phyloP scores from a whole-genome alignment of 2,329 filamentous ascomycete species.

The Aspergillus carbonarius region DNA sequence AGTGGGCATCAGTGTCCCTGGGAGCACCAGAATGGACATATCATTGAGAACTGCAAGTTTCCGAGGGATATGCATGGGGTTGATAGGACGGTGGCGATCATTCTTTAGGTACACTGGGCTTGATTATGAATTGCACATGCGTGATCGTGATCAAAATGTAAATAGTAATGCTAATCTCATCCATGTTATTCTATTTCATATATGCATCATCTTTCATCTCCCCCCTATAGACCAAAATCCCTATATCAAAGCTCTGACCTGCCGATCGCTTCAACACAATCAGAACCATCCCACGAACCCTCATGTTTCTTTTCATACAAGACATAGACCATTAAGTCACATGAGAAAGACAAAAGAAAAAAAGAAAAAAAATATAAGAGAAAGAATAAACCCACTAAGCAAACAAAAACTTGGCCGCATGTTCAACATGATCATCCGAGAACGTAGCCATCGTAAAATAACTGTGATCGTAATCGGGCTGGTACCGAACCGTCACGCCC shows the following conservation, averaged over 20 bases:
- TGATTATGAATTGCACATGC: not conserved
- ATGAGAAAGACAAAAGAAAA: constrained; percentile 9
- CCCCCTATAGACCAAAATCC: not conserved
- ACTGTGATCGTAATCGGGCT: constrained; percentile 91
- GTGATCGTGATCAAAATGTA: no score
- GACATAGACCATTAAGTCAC: constrained; percentile 11
- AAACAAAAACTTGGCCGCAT: constrained; percentile 81
- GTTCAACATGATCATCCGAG: constrained; percentile 83
- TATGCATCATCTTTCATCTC: not conserved
- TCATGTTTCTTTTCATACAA: not conserved
- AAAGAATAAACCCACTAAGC: constrained; percentile 50
- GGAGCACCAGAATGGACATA: constrained; percentile 9
- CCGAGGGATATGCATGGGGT: constrained; percentile 21
- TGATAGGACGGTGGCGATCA: constrained; percentile 9
- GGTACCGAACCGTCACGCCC: constrained; percentile 77
- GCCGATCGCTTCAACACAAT: constrained; percentile 24
- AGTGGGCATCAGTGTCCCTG: constrained; percentile 29
- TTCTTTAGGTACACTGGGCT: not conserved
- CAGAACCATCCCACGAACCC: constrained; percentile 11
- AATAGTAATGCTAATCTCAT: no score
- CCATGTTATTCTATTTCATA: no score
- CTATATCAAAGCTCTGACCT: constrained; percentile 4
- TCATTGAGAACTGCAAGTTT: constrained; percentile 23
- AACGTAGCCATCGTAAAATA: constrained; percentile 97
- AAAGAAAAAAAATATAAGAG: constrained; percentile 8